Conservation (phyloP, 2,329 filamentous ascomycete genomes). For the Blastomyces gilchristii region DNA sequence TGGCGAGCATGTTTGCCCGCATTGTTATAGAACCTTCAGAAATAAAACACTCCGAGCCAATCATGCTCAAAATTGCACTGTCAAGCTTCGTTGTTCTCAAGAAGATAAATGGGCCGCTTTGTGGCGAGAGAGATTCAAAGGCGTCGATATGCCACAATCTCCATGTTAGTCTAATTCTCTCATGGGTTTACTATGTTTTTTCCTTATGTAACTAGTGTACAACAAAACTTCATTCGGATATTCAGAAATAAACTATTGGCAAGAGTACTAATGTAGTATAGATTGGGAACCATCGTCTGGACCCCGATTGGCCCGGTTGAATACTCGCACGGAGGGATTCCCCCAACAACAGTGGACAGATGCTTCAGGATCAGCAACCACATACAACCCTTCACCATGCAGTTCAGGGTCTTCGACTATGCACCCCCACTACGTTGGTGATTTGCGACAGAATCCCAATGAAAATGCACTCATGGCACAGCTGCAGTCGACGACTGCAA, state of each 20-base stretch:
- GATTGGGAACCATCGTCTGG: neutral
- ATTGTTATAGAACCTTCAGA: conserved; percentile 3
- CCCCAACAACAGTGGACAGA: neutral
- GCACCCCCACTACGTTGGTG: neutral
- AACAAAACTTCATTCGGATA: neutral
- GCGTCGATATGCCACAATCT: neutral
- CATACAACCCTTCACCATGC: neutral
- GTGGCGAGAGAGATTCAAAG: conserved; percentile 6
- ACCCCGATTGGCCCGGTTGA: neutral
- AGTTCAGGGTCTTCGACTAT: neutral
- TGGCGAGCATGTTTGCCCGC: conserved; percentile 2
- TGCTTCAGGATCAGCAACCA: neutral
- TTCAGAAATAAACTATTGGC: neutral
- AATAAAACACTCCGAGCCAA: neutral
- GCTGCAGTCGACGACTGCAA: neutral
- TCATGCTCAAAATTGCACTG: neutral
- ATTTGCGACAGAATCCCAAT: neutral
- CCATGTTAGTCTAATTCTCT: neutral
- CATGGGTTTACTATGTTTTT: neutral
- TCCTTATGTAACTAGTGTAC: neutral
- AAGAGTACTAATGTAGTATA: neutral
- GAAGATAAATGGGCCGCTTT: conserved; percentile 5
- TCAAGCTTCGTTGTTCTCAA: neutral
- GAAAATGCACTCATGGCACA: neutral
- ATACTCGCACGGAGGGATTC: neutral